Base-by-base conservation (phyloP, 345 rosid species). In the Tarenaya hassleriana region DNA sequence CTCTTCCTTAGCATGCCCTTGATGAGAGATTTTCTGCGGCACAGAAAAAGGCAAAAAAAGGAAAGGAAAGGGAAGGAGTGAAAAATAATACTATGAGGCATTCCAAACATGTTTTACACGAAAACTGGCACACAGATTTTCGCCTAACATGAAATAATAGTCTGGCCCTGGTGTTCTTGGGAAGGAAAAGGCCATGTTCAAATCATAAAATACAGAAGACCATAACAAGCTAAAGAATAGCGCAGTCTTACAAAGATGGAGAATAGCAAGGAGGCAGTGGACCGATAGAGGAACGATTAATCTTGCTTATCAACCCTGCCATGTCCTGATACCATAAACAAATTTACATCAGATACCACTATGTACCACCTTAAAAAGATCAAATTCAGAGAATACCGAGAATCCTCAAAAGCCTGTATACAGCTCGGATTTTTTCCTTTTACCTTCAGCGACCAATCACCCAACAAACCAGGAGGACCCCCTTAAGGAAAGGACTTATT, bases 261-360 rank as follows among this genome's bases (percentile, higher is more conserved):
- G 98, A 83, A 62, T 92, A 92, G 75, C 95, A 88, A 9, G 96
- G 40, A 34, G 98, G 98, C 68, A 92, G 65, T 17, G 95, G 96
- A 35, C 96, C 98, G 54, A 92, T 88, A 12, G 95, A 92, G 44
- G 98, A 92, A 47, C 90, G 96, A 50, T 92, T 92, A 73, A 92
- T 89, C 88, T 92, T 92, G 80, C 96, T 84, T 54, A 92, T 92
- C 61, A 92, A 73, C 57, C 98, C 98, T 55, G 95, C 98, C 98
- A 92, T 92, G 73, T 92, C 98, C 98, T 87, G 77, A 52, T 68
- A 70, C 24, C 47, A 64, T 17, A 70, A 14, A 45, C 24, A 21
- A 14, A 17, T 52, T 33, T 31, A 63, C 60, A 64, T 62, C 50
- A 55, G 70, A 32, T 34, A 21, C 55, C 41, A 10, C 41, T 21